Evolutionary conservation across 768 basidiomycete species (phyloP), one percentile per base, ranked within the genome.

Genomic region (Gyrodon lividus): DNA sequence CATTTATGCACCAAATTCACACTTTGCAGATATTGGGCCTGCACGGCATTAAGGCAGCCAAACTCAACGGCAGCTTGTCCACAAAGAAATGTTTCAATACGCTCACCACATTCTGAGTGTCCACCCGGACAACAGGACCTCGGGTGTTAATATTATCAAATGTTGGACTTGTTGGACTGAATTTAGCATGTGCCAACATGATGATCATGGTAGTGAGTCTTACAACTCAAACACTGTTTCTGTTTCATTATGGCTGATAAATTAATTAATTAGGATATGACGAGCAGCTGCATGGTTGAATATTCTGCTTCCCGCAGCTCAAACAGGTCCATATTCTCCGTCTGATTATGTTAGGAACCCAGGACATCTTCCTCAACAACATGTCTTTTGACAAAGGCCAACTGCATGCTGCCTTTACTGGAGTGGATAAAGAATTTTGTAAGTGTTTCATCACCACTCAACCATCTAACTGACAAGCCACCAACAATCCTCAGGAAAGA

Each of bases 351-450:
- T 22, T 46, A 0, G 20, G 43, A 0, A 63, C 63, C 0, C 54
- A 54, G 0, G 58, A 64, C 40, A 52, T 63, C 0, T 61, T 59
- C 38, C 42, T 66, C 3, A 66, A 64, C 43, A 64, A 63, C n/a
- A 56, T 66, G 0, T 52, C 54, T 0, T 64, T 67, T 33, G 46
- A 46, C 17, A 60, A 60, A 4, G 51, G 57, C 0, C 8, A 43
- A 5, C 2, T 59, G 0, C 52, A 56, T 6, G 0, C 7, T 0
- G 49, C 48, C 0, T 57, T 57, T 8, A 4, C 52, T 0, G 43
- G 30, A 1, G 34, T 14, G 4, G 10, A 24, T 6, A 17, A n/a
- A 0, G 41, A 42, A n/a, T 31, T 50, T 14, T 6, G 48, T 50
- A 23, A 42, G 48, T 49, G 5, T 28, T 26, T 30, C 24, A 28